A percentile compares a stretch with the other conserved stretches of the same genome.
Evolutionary conservation across 2,329 filamentous ascomycete species (phyloP).

Genomic region (Ustulina deusta): DNA sequence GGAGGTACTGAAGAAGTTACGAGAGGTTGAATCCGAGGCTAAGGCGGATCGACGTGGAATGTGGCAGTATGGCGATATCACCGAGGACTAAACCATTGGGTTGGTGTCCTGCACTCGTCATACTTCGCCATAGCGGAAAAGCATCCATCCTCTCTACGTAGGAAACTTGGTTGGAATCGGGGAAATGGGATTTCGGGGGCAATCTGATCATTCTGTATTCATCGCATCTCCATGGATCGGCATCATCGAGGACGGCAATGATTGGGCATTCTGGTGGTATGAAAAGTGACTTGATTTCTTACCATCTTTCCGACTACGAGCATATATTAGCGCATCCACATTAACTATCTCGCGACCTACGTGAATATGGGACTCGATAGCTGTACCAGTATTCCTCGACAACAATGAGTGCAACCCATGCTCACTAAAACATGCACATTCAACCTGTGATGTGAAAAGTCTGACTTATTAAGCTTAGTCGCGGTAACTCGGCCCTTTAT

Average conservation of each 20-base stretch:
- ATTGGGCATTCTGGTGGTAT: conserved; percentile 22
- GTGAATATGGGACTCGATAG: not conserved
- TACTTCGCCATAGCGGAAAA: not conserved
- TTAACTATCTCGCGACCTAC: conserved; percentile 9
- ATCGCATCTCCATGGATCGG: conserved; percentile 20
- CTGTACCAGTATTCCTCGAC: conserved; percentile 2
- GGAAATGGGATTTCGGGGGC: conserved; percentile 14
- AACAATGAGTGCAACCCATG: conserved; percentile 5
- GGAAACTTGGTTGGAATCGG: conserved; percentile 18
- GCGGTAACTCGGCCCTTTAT: not conserved
- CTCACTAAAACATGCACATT: not conserved
- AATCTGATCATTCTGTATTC: conserved; percentile 26
- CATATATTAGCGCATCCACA: conserved; percentile 20
- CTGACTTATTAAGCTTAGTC: conserved; percentile 2
- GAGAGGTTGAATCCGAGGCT: conserved; percentile 79
- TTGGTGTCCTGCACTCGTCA: not conserved
- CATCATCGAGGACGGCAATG: conserved; percentile 17
- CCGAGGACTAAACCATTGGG: conserved; percentile 75
- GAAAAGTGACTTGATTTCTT: conserved; percentile 25
- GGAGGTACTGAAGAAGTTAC: conserved; percentile 77
- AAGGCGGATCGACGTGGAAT: conserved; percentile 86
- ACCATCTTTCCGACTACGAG: conserved; percentile 12
- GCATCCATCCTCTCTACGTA: not conserved
- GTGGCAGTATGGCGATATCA: conserved; percentile 99
- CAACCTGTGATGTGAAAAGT: not conserved